Evolutionary conservation across 768 basidiomycete species (phyloP).

Genomic region (Omphalotus guepiniiformis): DNA sequence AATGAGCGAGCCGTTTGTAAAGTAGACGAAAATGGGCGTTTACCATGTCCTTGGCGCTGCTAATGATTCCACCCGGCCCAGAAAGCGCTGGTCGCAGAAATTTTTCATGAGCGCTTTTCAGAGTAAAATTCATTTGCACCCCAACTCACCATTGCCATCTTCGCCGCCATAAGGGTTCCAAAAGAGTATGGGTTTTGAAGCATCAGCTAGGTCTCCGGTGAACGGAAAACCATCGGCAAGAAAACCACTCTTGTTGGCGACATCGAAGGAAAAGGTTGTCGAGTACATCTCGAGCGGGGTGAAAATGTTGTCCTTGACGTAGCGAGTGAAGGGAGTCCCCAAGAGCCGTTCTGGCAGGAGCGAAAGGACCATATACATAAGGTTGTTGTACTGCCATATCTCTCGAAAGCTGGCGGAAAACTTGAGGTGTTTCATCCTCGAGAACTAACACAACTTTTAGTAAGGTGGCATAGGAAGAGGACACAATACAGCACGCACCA

Average conservation of each 20-base stretch:
- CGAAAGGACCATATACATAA: constrained; percentile 17
- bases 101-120: not conserved
- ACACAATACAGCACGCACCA: constrained; percentile 2
- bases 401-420: constrained; percentile 17
- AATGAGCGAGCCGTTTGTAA: not conserved
- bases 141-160: constrained; percentile 16
- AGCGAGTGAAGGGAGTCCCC: constrained; percentile 15
- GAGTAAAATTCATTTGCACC: not conserved
- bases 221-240: constrained; percentile 18
- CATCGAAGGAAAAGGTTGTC: constrained; percentile 23
- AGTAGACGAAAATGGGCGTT: not conserved
- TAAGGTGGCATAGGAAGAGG: not conserved
- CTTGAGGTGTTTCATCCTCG: constrained; percentile 11
- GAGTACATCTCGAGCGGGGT: constrained; percentile 22
- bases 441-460: constrained; percentile 7
- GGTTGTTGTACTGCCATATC: constrained; percentile 18
- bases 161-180: constrained; percentile 20
- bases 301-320: constrained; percentile 25
- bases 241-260: constrained; percentile 20
- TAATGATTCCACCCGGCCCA: constrained; percentile 26
- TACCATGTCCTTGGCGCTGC: constrained; percentile 23
- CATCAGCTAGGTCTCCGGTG: constrained; percentile 16
- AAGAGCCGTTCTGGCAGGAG: constrained; percentile 13
- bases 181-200: constrained; percentile 15
- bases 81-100: constrained; percentile 13